A percentile compares a stretch with the other conserved stretches of the same genome.
Conservation (phyloP, 331 rosid species). For the Prunus yedoensis region DNA sequence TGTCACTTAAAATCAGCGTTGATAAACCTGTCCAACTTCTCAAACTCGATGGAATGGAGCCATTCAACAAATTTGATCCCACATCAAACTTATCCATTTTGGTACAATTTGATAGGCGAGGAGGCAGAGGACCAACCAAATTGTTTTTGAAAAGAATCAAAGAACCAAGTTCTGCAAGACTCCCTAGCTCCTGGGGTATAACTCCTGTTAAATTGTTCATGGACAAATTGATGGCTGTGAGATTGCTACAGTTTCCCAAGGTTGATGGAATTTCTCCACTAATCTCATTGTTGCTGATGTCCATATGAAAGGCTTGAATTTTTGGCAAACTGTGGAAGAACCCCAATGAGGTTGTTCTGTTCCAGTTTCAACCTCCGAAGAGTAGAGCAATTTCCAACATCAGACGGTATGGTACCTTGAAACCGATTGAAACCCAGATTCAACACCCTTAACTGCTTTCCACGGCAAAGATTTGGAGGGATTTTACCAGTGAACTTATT, state of each 20-base stretch:
- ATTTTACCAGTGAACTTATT: slow-evolving; percentile 67
- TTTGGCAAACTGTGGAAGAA: slow-evolving; percentile 53
- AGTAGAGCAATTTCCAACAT: slow-evolving; percentile 64
- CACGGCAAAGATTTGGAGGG: slow-evolving; percentile 75
- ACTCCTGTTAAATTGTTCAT: slow-evolving; percentile 49
- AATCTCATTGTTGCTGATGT: slow-evolving; percentile 54
- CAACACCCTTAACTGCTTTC: slow-evolving; percentile 45
- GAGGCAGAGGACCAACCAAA: slow-evolving; percentile 67
- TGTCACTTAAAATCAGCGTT: slow-evolving; percentile 58
- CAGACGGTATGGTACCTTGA: slow-evolving; percentile 61
- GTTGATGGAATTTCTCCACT: slow-evolving; percentile 64
- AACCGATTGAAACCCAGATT: slow-evolving; percentile 61
- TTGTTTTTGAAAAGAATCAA: slow-evolving; percentile 55
- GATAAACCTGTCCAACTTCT: slow-evolving; percentile 52
- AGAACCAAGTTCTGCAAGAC: slow-evolving; percentile 36
- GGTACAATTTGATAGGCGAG: slow-evolving; percentile 56
- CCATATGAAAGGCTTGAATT: slow-evolving; percentile 40
- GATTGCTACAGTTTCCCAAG: slow-evolving; percentile 55
- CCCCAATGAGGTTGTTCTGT: slow-evolving; percentile 51
- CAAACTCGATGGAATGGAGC: slow-evolving; percentile 57
- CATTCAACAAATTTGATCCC: slow-evolving; percentile 70
- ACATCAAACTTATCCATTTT: slow-evolving; percentile 52
- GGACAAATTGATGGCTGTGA: slow-evolving; percentile 51
- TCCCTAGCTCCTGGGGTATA: slow-evolving; percentile 64
- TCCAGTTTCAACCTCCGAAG: slow-evolving; percentile 60